phyloP scores from a whole-genome alignment of 2,329 filamentous ascomycete species.

The Aspergillus sp. region DNA sequence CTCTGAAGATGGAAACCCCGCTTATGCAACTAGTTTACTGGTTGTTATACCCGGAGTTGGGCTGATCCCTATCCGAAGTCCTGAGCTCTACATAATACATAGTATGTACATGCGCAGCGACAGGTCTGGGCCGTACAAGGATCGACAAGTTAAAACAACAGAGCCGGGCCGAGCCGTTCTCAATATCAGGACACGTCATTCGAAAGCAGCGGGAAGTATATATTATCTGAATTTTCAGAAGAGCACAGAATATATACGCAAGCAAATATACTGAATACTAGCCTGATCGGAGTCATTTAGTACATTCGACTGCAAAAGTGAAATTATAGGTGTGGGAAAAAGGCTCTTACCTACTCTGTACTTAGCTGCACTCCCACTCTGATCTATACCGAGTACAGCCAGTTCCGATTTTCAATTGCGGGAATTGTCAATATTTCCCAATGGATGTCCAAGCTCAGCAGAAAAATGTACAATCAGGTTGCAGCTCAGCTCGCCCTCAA shows the following conservation, averaged over 20 bases:
- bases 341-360: no score
- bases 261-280: no score
- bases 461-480: neutral
- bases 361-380: no score
- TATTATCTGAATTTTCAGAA: neutral
- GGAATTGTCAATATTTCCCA: neutral
- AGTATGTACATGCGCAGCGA: neutral
- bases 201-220: neutral
- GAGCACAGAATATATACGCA: neutral
- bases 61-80: neutral
- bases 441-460: neutral
- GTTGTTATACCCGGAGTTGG: neutral
- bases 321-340: neutral
- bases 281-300: no score
- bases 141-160: neutral
- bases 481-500: no score
- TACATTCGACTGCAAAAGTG: neutral
- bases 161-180: neutral
- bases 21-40: constrained; percentile 1
- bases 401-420: neutral
- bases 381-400: no score
- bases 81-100: neutral
- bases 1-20: neutral
- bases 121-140: neutral
- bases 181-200: neutral